A percentile compares a stretch with the other conserved stretches of the same genome.
phyloP scores from a whole-genome alignment of 2,329 filamentous ascomycete species.

The Trichocomaceae sp. region DNA sequence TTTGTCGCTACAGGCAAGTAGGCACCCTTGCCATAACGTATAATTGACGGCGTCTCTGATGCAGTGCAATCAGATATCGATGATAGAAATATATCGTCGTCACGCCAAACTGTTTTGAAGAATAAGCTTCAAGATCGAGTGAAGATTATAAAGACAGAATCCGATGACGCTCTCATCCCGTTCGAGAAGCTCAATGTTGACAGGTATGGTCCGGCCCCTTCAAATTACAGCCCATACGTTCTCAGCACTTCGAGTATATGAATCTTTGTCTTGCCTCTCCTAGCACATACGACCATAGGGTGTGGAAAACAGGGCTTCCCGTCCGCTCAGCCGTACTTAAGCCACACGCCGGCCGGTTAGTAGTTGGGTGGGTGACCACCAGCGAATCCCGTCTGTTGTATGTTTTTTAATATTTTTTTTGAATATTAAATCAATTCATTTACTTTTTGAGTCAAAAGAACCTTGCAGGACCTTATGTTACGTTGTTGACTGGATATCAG shows the following conservation, averaged over 20 bases:
- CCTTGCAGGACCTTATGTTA: too few species aligned
- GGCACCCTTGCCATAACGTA: not conserved
- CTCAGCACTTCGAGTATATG: not conserved
- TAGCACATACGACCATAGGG: conserved; percentile 14
- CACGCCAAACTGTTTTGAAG: conserved; percentile 57
- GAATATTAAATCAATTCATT: not conserved
- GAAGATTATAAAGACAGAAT: conserved; percentile 51
- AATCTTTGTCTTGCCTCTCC: not conserved
- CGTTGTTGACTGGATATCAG: not conserved
- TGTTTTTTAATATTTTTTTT: conserved; percentile 24
- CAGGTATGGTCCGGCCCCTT: conserved; percentile 12
- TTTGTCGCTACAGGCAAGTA: conserved; percentile 59
- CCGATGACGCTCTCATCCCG: conserved; percentile 55
- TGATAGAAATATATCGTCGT: conserved; percentile 58
- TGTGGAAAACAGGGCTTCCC: conserved; percentile 20
- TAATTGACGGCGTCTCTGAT: not conserved
- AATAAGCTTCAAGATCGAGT: conserved; percentile 64
- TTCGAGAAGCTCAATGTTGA: conserved; percentile 38
- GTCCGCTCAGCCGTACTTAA: conserved; percentile 20
- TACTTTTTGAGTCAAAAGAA: not conserved
- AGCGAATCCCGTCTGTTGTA: conserved; percentile 43
- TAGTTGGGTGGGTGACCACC: conserved; percentile 46
- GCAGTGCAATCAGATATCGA: conserved; percentile 59
- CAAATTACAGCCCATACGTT: not conserved
- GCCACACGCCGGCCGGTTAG: conserved; percentile 38